These are phyloP conservation scores for Schizophyllum commune DNA, from an alignment of 1,284 basidiomycete genomes.

Conservation along the genomic window DNA sequence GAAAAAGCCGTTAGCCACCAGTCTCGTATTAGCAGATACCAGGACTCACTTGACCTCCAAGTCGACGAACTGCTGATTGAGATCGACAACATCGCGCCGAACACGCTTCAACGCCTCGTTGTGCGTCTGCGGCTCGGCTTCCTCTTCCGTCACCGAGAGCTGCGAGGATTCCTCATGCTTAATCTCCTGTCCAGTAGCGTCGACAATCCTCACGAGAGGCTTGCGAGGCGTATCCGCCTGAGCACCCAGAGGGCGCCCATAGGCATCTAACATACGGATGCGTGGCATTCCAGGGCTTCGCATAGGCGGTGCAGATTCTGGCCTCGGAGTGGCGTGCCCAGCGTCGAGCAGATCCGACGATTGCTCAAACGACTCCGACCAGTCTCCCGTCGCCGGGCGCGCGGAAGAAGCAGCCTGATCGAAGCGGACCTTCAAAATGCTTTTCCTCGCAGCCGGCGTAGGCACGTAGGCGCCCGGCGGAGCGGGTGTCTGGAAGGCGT, in stretches of 20 bases:
- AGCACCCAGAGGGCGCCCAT: conserved; percentile 27
- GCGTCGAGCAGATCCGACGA: conserved; percentile 9
- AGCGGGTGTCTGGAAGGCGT: conserved; percentile 51
- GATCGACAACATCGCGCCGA: conserved; percentile 44
- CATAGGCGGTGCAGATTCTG: conserved; percentile 19
- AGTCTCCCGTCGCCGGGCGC: background rate
- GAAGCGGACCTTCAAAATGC: conserved; percentile 55
- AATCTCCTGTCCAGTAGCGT: conserved; percentile 60
- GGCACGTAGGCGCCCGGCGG: conserved; percentile 64
- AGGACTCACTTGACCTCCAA: conserved; percentile 38
- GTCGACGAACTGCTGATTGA: conserved; percentile 47
- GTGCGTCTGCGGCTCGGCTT: conserved; percentile 30
- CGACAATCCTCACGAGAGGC: conserved; percentile 45
- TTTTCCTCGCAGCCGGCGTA: conserved; percentile 49
- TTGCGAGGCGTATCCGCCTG: conserved; percentile 11
- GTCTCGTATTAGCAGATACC: background rate
- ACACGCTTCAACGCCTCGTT: conserved; percentile 48
- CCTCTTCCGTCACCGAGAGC: conserved; percentile 13
- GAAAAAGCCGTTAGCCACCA: conserved; percentile 4
- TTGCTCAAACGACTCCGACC: conserved; percentile 2
- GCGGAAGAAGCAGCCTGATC: conserved; percentile 22
- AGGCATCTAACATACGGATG: conserved; percentile 55
- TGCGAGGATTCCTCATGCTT: conserved; percentile 25
- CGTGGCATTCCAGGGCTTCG: conserved; percentile 36
- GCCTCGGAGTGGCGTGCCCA: conserved; percentile 14